A percentile compares a stretch with the other conserved stretches of the same genome.
Evolutionary conservation across 352 stramenopile species (phyloP).

Genomic region (Thalassiosira livingstoniorum): DNA sequence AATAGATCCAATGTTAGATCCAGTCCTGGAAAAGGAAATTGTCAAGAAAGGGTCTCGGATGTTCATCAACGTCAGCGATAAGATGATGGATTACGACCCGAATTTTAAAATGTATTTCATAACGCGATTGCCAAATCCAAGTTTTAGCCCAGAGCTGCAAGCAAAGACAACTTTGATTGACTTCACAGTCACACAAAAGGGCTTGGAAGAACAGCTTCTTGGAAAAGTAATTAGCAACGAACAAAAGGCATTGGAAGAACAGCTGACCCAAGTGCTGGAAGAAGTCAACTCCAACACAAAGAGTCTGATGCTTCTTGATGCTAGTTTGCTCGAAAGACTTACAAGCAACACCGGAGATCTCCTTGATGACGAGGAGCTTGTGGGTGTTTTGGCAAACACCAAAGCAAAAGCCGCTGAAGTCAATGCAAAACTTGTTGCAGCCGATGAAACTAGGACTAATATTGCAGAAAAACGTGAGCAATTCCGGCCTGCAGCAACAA

Average conservation of each 20-base stretch:
- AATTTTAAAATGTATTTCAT: slow-evolving; percentile 99
- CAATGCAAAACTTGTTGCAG: slow-evolving; percentile 96
- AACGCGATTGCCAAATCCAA: slow-evolving; percentile 96
- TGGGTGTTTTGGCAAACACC: slow-evolving; percentile 96
- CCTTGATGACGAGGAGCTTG: slow-evolving; percentile 98
- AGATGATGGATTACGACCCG: slow-evolving; percentile 98
- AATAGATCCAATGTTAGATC: slow-evolving; percentile 98
- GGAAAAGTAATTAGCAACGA: slow-evolving; percentile 98
- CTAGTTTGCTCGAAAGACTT: slow-evolving; percentile 94
- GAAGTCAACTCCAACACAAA: slow-evolving; percentile 99
- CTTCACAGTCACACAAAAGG: slow-evolving; percentile 98
- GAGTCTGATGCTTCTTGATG: slow-evolving; percentile 94
- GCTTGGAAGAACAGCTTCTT: slow-evolving; percentile 94
- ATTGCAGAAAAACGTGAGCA: slow-evolving; percentile 99
- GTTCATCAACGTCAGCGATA: slow-evolving; percentile 98
- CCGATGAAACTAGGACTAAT: slow-evolving; percentile 94
- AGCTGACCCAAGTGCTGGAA: slow-evolving; percentile 97
- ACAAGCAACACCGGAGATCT: slow-evolving; percentile 98
- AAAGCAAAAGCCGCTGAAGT: slow-evolving; percentile 98
- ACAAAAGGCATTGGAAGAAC: slow-evolving; percentile 97
- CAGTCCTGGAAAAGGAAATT: slow-evolving; percentile 96
- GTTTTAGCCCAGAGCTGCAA: slow-evolving; percentile 97
- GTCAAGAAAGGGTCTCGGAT: slow-evolving; percentile 95
- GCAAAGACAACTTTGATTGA: slow-evolving; percentile 99
- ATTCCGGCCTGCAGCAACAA: slow-evolving; percentile 96